These are phyloP conservation scores for Mucor irregularis DNA, from an alignment of 371 early-diverging fungal genomes.

Conservation along the genomic window DNA sequence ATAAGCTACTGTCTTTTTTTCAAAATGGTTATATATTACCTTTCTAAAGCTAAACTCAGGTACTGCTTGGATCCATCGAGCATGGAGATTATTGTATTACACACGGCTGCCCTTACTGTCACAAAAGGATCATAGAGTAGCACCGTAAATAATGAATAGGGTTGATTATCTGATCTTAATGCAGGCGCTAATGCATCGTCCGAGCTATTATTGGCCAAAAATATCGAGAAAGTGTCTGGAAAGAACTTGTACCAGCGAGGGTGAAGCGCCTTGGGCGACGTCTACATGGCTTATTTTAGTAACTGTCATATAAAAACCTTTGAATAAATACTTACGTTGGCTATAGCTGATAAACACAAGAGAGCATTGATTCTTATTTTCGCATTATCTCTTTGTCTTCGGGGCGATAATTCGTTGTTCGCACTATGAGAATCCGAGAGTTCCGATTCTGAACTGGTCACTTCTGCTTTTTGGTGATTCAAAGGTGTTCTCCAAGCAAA, in stretches of 20 bases:
- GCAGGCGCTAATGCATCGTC: constrained; percentile 19
- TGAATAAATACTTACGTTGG: constrained; percentile 38
- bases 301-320: no score
- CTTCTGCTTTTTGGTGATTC: constrained; percentile 1
- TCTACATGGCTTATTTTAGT: no score
- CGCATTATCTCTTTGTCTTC: constrained; percentile 42
- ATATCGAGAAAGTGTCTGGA: constrained; percentile 47
- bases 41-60: constrained; percentile 60
- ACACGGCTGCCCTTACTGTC: constrained; percentile 57
- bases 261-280: constrained; percentile 56
- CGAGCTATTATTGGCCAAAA: constrained; percentile 24
- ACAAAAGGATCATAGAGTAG: constrained; percentile 42
- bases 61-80: constrained; percentile 63
- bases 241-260: constrained; percentile 63
- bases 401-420: constrained; percentile 15
- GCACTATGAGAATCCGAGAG: constrained; percentile 50
- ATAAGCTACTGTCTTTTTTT: neutral
- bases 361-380: constrained; percentile 63
- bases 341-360: constrained; percentile 54
- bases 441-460: constrained; percentile 63
- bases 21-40: no score
- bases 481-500: constrained; percentile 26
- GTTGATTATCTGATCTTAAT: constrained; percentile 39
- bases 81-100: constrained; percentile 55
- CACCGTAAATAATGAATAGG: constrained; percentile 48